phyloP scores from a whole-genome alignment of 2,329 filamentous ascomycete species.

The Diaporthe sp. region DNA sequence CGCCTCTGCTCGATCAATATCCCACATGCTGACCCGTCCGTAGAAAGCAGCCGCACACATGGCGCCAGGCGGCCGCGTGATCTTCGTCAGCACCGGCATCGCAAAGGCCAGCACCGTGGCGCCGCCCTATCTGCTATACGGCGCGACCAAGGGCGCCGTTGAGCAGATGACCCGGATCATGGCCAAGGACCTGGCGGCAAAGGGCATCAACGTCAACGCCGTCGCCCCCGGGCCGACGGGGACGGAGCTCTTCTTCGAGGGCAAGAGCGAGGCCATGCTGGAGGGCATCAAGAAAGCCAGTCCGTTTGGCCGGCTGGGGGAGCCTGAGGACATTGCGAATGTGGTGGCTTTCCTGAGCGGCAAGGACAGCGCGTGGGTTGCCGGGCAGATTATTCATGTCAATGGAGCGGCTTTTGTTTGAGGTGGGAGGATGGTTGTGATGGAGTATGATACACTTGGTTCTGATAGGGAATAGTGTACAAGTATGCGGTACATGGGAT shows the following conservation, averaged over 20 bases:
- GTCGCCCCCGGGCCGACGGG: constrained; percentile 61
- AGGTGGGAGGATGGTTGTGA: neutral
- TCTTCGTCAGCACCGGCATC: constrained; percentile 64
- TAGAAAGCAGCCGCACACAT: constrained; percentile 67
- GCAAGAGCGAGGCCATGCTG: constrained; percentile 61
- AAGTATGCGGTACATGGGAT: accelerated
- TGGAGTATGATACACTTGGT: neutral
- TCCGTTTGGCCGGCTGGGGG: constrained; percentile 61
- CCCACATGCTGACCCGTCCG: neutral
- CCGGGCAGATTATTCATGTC: constrained; percentile 60
- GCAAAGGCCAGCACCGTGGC: constrained; percentile 54
- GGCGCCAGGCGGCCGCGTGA: constrained; percentile 60
- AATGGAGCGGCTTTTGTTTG: constrained; percentile 54
- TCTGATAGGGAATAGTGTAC: neutral
- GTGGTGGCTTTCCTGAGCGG: constrained; percentile 59
- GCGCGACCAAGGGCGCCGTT: constrained; percentile 69
- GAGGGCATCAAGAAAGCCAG: constrained; percentile 55
- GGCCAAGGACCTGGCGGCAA: constrained; percentile 67
- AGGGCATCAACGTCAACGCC: constrained; percentile 63
- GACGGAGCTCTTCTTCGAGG: constrained; percentile 68
- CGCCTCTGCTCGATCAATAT: accelerated
- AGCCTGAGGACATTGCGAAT: constrained; percentile 64
- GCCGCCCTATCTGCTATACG: constrained; percentile 65
- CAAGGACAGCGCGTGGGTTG: constrained; percentile 56
- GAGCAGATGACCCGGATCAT: constrained; percentile 70